A percentile compares a stretch with the other conserved stretches of the same genome.
Evolutionary conservation across 202 grass and related monocot species (phyloP).

Genomic region (Brachypodium distachyon): DNA sequence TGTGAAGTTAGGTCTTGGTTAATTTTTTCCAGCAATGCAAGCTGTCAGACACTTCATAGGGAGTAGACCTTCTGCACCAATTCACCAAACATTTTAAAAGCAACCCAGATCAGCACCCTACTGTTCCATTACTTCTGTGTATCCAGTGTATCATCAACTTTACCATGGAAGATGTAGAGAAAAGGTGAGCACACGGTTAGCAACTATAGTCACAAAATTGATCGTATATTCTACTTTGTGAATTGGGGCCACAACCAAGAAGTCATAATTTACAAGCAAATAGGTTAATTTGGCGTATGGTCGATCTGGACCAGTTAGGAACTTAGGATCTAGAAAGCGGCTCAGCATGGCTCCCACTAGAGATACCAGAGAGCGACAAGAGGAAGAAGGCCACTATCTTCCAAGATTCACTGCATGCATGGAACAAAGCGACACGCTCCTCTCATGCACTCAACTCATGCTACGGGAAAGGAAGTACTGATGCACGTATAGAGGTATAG

Average conservation of each 20-base stretch:
- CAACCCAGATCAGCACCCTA: constrained; percentile 5
- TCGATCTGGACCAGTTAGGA: neutral
- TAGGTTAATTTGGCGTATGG: neutral
- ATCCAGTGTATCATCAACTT: neutral
- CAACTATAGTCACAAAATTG: constrained; percentile 8
- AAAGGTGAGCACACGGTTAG: neutral
- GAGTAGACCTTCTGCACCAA: neutral
- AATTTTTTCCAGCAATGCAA: neutral
- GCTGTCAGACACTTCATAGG: constrained; percentile 4
- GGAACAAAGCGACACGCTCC: constrained; percentile 15
- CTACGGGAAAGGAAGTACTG: neutral
- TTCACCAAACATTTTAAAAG: constrained; percentile 24
- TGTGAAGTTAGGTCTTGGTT: neutral
- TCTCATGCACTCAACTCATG: constrained; percentile 1
- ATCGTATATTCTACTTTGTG: constrained; percentile 31
- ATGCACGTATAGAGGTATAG: neutral
- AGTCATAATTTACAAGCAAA: neutral
- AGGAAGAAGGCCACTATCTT: constrained; percentile 15
- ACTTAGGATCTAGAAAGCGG: constrained; percentile 1
- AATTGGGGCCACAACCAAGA: constrained; percentile 1
- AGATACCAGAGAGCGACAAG: neutral
- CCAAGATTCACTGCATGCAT: constrained; percentile 11
- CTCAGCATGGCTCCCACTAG: constrained; percentile 13
- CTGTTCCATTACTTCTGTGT: neutral
- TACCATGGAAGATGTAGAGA: neutral